phyloP scores from a whole-genome alignment of 2,329 filamentous ascomycete species.

The Ophiosphaerella korrae region DNA sequence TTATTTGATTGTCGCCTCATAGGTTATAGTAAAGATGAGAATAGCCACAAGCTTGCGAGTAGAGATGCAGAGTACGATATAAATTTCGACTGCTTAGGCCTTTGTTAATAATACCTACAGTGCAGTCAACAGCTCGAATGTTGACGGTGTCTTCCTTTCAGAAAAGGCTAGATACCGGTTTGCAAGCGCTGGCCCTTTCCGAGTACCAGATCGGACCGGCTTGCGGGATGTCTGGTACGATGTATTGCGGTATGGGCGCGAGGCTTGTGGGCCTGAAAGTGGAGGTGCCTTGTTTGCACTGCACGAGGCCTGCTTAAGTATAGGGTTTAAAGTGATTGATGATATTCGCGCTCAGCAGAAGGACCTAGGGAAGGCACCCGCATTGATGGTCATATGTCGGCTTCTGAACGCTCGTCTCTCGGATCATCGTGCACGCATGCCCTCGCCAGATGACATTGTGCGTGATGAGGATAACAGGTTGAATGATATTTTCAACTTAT shows the following conservation, averaged over 20 bases:
- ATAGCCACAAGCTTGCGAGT: conserved; percentile 14
- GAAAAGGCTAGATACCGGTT: conserved; percentile 17
- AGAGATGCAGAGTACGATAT: conserved; percentile 8
- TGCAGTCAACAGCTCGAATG: conserved; percentile 12
- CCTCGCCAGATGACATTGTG: neutral
- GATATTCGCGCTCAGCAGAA: conserved; percentile 1
- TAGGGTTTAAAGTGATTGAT: conserved; percentile 23
- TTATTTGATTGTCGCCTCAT: conserved; percentile 28
- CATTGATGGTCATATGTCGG: conserved; percentile 12
- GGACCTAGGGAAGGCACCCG: neutral
- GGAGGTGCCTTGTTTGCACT: conserved; percentile 28
- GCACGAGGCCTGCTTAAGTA: conserved; percentile 30
- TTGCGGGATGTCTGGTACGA: conserved; percentile 18
- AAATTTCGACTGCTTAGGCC: neutral
- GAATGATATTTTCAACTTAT: conserved; percentile 27
- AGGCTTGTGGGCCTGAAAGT: neutral
- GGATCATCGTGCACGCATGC: neutral
- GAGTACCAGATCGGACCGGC: conserved; percentile 14
- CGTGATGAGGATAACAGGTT: neutral
- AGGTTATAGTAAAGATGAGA: conserved; percentile 14
- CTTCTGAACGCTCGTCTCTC: conserved; percentile 19
- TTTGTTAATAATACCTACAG: conserved; percentile 1
- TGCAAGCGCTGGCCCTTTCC: conserved; percentile 18
- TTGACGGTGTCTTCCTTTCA: conserved; percentile 24
- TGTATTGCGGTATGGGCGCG: conserved; percentile 12